These are phyloP conservation scores for Peribolospora kevripleyi DNA, from an alignment of 768 basidiomycete genomes.

Conservation along the genomic window DNA sequence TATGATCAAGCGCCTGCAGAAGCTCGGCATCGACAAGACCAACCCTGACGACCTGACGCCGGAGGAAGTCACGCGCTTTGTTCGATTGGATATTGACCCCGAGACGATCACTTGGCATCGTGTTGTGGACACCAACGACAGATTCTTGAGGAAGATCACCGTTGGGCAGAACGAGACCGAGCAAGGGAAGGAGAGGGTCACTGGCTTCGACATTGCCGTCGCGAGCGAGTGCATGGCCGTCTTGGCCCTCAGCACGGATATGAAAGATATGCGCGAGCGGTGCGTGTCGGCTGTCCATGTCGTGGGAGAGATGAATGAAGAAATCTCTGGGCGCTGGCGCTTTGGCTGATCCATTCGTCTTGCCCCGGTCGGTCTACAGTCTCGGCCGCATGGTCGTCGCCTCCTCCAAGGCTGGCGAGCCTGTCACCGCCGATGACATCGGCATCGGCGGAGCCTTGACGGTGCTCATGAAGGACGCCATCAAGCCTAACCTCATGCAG, in stretches of 20 bases:
- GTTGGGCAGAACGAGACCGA: conserved; percentile 79
- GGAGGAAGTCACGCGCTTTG: conserved; percentile 73
- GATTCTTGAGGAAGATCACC: conserved; percentile 81
- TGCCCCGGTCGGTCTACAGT: conserved; percentile 6
- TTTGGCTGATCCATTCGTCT: neutral
- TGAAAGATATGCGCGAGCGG: conserved; percentile 74
- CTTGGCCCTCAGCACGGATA: conserved; percentile 61
- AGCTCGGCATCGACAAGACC: conserved; percentile 84
- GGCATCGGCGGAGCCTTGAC: conserved; percentile 86
- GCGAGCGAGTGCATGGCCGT: conserved; percentile 98
- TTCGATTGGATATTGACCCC: conserved; percentile 71
- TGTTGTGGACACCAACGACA: conserved; percentile 86
- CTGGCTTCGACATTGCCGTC: conserved; percentile 91
- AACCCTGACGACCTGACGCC: conserved; percentile 75
- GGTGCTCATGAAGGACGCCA: conserved; percentile 93
- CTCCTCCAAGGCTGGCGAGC: conserved; percentile 66
- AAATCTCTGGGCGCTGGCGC: neutral
- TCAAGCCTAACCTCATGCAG: conserved; percentile 99
- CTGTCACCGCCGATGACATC: conserved; percentile 87
- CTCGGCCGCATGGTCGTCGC: conserved; percentile 95
- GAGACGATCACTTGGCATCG: conserved; percentile 90
- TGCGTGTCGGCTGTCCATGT: neutral
- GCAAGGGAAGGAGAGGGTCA: conserved; percentile 60
- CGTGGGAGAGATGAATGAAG: too few relatives aligned
- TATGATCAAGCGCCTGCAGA: conserved; percentile 84